Evolutionary conservation across 371 early-diverging fungal species (phyloP).

Genomic region (Chytridiales sp.): DNA sequence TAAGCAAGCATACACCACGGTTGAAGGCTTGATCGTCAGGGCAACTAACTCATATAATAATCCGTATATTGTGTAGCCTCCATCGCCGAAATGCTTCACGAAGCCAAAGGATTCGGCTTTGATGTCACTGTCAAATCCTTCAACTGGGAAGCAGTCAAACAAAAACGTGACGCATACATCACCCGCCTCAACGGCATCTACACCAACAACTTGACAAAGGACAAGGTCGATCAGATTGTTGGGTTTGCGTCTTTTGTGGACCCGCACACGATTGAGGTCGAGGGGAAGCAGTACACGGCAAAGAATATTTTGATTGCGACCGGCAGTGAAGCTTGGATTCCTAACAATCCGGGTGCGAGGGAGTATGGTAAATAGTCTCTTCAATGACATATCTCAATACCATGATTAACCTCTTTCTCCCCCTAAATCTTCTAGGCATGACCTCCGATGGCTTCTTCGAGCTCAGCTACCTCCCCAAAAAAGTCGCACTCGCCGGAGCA

Average conservation of each 20-base stretch:
- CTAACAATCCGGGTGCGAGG: constrained; percentile 70
- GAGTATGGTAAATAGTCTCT: constrained; percentile 54
- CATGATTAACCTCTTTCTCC: too few species aligned
- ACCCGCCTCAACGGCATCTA: constrained; percentile 96
- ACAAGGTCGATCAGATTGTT: constrained; percentile 74
- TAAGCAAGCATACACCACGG: constrained; percentile 20
- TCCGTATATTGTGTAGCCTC: constrained; percentile 71
- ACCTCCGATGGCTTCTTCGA: constrained; percentile 97
- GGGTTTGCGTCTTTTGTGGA: constrained; percentile 86
- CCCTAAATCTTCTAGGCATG: constrained; percentile 58
- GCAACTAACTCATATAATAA: constrained; percentile 8
- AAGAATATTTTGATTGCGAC: constrained; percentile 88
- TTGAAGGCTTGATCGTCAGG: not conserved
- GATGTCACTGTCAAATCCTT: constrained; percentile 56
- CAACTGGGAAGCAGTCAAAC: constrained; percentile 64
- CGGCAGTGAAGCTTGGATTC: constrained; percentile 48
- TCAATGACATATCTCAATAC: not conserved
- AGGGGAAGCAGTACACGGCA: constrained; percentile 39
- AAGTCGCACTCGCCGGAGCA: constrained; percentile 52
- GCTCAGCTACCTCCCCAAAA: constrained; percentile 85
- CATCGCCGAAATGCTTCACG: constrained; percentile 81
- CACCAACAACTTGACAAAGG: constrained; percentile 83
- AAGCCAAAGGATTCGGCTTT: constrained; percentile 90
- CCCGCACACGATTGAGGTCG: constrained; percentile 71
- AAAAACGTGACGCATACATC: constrained; percentile 94